Evolutionary conservation across 495 filamentous ascomycete genomes (phyloP), one percentile per base, ranked within the genome.

Genomic region (Hypoxylon rickii): DNA sequence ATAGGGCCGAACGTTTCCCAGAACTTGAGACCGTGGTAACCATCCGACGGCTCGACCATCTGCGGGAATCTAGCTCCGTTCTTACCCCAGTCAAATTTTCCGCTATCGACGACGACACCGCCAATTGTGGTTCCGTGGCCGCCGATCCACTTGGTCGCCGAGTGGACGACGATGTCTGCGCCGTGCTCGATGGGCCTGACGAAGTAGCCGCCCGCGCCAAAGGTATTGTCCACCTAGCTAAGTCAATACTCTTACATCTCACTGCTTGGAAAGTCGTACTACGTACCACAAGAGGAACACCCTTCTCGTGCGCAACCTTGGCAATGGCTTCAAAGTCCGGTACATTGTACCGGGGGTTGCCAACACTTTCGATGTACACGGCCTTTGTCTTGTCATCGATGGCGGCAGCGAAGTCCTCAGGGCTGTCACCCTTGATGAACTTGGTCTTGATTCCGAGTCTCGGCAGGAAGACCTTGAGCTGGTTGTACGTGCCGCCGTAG

Each of bases 401-500:
- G 36, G 86, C 84, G 8, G 84, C 84, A 11, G 83, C 86, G 60
- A 97, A 88, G 66, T 93, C 91, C 51, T 85, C 85, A 10, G 90
- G 76, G n/a, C 83, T 84, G 71, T 98, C 92, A 4, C 89, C 89
- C 22, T 83, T 76, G 57, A 97, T 83, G 66, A 97, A 98, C 78
- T 92, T 97, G 55, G 92, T 95, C 19, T 72, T 80, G 62, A 98
- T 92, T 40, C 95, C 95, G 36, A 96, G 70, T 5, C 94, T 87
- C 12, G 90, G 87, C 42, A 97, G 78, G 51, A 92, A 77, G 24
- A 97, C 92, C 75, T 98, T 98, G 75, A 98, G 85, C 71, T 97
- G 95, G 71, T 97, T 98, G 77, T 97, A 98, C 5, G 94, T 97
- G 63, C 94, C 94, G 32, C 94, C 94, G 70, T 98, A 98, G 33